Conservation (phyloP, 768 basidiomycete species). For the Collybiopsis luxurians region DNA sequence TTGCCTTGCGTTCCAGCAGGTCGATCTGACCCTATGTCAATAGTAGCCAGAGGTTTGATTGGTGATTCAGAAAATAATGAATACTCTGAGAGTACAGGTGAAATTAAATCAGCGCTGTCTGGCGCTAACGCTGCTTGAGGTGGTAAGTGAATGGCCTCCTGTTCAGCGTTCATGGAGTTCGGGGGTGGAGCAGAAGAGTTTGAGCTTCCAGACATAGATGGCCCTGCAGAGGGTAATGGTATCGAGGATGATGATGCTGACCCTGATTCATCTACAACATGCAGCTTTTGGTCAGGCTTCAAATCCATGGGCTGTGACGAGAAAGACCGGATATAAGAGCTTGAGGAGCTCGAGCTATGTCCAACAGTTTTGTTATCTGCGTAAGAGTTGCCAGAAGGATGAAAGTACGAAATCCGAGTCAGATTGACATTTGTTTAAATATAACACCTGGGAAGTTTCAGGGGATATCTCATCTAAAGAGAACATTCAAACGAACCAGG, state of each 20-base stretch:
- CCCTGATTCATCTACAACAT: neutral
- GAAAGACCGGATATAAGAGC: neutral
- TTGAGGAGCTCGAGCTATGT: neutral
- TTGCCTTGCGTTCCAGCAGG: neutral
- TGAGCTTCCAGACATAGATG: neutral
- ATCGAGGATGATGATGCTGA: neutral
- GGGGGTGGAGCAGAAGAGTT: neutral
- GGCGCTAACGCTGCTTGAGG: neutral
- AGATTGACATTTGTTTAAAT: slow-evolving; percentile 28
- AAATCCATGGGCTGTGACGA: neutral
- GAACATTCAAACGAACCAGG: neutral
- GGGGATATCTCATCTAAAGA: neutral
- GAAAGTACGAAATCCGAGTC: slow-evolving; percentile 30
- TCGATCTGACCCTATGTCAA: neutral
- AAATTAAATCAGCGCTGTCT: neutral
- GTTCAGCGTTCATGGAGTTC: neutral
- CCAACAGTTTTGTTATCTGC: neutral
- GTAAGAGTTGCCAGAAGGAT: slow-evolving; percentile 19
- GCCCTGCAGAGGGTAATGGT: neutral
- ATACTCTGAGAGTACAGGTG: neutral
- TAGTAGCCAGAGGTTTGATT: slow-evolving; percentile 11
- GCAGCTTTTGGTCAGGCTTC: neutral
- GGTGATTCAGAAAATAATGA: neutral
- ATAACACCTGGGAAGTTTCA: slow-evolving; percentile 25
- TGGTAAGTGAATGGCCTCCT: neutral